Evolutionary conservation across 305 asterid genomes (phyloP), one percentile per base, ranked within the genome.

Genomic region (Euphrasia arctica): DNA sequence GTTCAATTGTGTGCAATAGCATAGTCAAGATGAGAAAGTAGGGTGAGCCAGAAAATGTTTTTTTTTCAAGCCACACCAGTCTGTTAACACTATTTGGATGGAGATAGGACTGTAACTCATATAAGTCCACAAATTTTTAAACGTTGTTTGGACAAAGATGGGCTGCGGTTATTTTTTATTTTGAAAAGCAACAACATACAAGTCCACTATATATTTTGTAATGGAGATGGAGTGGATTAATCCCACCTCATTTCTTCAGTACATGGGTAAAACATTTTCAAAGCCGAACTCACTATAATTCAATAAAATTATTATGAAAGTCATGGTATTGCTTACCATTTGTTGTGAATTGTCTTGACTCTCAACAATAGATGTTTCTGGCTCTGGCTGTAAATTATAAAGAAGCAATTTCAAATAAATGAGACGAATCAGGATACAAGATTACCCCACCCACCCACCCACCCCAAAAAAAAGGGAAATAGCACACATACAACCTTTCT

Each of bases 311-410:
- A 39, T 8, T 39, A 7, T 39, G 12, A 9, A 39, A 39, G 45
- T 39, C 45, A 39, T 39, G 45, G 14, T n/a, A 48, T 3, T 48
- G 41, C 43, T 72, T 65, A 87, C 98, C 89, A 85, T 73, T 70
- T 80, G 86, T 55, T 78, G 91, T 72, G 87, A 73, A 78, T 72
- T 79, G 70, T 80, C 86, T 62, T 78, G 83, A 70, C 85, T 69
- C 71, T 89, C 88, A 15, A 74, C 52, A 10, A 77, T 77, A 51
- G 76, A 75, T 55, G 84, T 85, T 78, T 81, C 91, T 31, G 84
- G 77, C 72, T 82, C 93, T 63, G 82, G 66, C 74, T 79, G 95
- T 66, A 81, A 78, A 87, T 88, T 84, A 72, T 71, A 69, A 3
- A 61, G 27, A 78, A 62, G 58, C 10, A 54, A 15, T 62, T 58